Evolutionary conservation across 345 rosid genomes (phyloP), one percentile per base, ranked within the genome.

Genomic region (Cardamine resedifolia): DNA sequence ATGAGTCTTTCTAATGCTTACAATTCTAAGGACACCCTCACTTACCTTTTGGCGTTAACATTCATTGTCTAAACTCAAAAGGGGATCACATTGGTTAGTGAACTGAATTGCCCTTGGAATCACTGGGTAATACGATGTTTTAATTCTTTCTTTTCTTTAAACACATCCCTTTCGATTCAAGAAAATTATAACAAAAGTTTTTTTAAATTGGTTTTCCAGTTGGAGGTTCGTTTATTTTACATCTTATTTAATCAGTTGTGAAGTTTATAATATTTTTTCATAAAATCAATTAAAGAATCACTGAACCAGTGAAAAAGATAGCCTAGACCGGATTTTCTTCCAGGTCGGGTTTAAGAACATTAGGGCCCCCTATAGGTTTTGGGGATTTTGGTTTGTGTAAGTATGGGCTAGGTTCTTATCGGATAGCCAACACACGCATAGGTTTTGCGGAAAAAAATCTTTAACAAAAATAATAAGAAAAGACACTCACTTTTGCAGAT

Each of bases 401-500:
- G 24, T 64, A 45, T 36, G 51, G 65, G 60, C 24, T 36, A 36
- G 14, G 45, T 51, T 74, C 48, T 50, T 53, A 53, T 64, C 48
- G 16, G 55, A 58, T 74, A 44, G 61, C 60, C 28, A 50, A 66
- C 53, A 66, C 36, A 49, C 36, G 68, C 56, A 50, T 58, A 60
- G 12, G 58, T 61, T 52, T 23, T 33, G 55, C 55, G n/a, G 7
- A 41, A 9, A 8, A 48, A 68, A n/a, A 4, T 3, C 16, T 56
- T 18, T 18, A 10, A 53, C 30, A 16, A 68, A 38, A 38, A n/a
- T 15, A 31, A 68, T 15, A 79, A 23, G 20, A 76, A 55, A 30
- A 76, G 65, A 47, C 43, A 67, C 89, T 80, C 78, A 95, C 99
- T 86, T 75, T 88, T 77, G 81, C 99, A 95, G 77, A 71, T 68